Evolutionary conservation across 306 rosid species (phyloP), one percentile per base, ranked within the genome.

Genomic region (Glycine soja): DNA sequence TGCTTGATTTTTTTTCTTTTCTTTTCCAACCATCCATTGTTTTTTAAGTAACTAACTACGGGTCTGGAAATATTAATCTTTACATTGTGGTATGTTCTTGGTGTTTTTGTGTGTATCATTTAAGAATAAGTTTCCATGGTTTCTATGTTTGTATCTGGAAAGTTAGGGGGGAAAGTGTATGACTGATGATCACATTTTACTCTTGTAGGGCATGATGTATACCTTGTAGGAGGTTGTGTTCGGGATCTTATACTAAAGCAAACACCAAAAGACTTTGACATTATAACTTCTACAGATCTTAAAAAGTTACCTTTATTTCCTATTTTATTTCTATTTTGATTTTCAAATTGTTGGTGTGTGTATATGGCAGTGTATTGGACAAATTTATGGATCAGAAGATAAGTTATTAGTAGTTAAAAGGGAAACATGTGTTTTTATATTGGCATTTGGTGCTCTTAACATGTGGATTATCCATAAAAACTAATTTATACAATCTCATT

Each of bases 201-300:
- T 73, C 70, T 77, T 74, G 82, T 62, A 87, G 90, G 86, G 59
- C 79, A 87, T 84, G 76, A 78, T 74, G 88, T 84, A 50, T 87
- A 87, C 74, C 90, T 87, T 40, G 90, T 87, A 11, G 90, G 90
- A 69, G 90, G 90, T 52, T 84, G 88, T 81, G 90, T 84, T 32
- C 86, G 90, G 54, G 90, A 87, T 79, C 80, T 87, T 72, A 81
- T 87, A 40, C 82, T 87, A 54, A 84, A 62, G 82, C 82, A 83
- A 72, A 87, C 70, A 63, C 90, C 90, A 54, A 87, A 84, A 66
- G 88, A 87, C 78, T 87, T 87, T 78, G 90, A 87, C 74, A 70
- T 87, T 56, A 61, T 95, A 70, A 95, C 98, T 82, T 81, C 97
- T 4, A 97, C 98, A 0, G 87, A 89, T 72, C 92, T 95, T 76